A percentile compares a stretch with the other conserved stretches of the same genome.
Conservation (phyloP, 805 yeast species). For the Nakazawaea peltata region DNA sequence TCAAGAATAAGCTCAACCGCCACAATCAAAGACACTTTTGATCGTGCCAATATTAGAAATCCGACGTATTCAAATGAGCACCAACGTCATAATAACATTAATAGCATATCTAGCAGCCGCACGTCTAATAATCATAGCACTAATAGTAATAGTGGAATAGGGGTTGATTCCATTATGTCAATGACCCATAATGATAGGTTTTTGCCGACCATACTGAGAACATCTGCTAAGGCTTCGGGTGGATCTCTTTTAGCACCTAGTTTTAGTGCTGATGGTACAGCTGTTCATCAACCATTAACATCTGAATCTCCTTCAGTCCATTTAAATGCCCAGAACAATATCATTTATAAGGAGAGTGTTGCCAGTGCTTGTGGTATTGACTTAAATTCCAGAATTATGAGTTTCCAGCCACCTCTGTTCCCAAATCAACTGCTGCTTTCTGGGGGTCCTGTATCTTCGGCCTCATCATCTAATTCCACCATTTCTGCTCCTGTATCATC, state of each 20-base stretch:
- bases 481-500: too few species aligned
- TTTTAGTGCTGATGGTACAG: too few species aligned
- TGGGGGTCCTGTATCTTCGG: slow-evolving; percentile 16
- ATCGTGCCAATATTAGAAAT: too few species aligned
- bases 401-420: slow-evolving; percentile 77
- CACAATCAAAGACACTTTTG: too few species aligned
- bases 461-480: slow-evolving; percentile 21
- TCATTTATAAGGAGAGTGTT: slow-evolving; percentile 67
- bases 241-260: too few species aligned
- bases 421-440: slow-evolving; percentile 18
- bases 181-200: slow-evolving; percentile 8
- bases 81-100: too few species aligned
- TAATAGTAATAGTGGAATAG: background rate
- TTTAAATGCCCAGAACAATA: slow-evolving; percentile 44
- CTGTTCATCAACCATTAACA: slow-evolving; percentile 15
- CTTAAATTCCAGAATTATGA: slow-evolving; percentile 72
- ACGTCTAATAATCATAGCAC: too few species aligned
- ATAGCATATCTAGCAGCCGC: too few species aligned
- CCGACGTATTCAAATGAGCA: too few species aligned
- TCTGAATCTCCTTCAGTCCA: slow-evolving; percentile 41
- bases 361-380: slow-evolving; percentile 93
- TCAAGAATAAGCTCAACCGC: too few species aligned
- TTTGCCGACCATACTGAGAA: slow-evolving; percentile 7
- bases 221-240: too few species aligned
- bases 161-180: too few species aligned